Conservation (phyloP, 202 grass and related monocot genomes). For the Panicum virgatum region DNA sequence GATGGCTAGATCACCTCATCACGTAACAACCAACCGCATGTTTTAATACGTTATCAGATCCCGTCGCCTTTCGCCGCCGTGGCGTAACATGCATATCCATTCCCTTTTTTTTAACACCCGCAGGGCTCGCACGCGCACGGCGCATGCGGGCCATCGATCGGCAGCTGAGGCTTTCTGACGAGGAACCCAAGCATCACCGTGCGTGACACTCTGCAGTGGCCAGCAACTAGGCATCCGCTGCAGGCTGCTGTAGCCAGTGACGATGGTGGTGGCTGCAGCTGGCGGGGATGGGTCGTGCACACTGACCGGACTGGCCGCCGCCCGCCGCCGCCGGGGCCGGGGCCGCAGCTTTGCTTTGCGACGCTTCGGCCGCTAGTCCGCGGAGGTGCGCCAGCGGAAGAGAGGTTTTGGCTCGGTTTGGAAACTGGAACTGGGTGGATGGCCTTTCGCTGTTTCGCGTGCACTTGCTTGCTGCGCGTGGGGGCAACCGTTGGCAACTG, state of each 20-base stretch:
- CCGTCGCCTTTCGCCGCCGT: background rate
- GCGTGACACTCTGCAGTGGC: background rate
- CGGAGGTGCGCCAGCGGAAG: too few relatives aligned
- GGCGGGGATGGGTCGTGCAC: too few relatives aligned
- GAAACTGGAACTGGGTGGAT: background rate
- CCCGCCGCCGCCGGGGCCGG: too few relatives aligned
- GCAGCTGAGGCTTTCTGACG: background rate
- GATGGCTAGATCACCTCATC: too few relatives aligned
- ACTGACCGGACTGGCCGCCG: too few relatives aligned
- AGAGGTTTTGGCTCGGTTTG: too few relatives aligned
- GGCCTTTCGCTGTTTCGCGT: background rate
- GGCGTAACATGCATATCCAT: background rate
- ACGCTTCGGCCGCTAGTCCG: too few relatives aligned
- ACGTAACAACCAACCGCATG: conserved; percentile 6
- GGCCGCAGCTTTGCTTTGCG: too few relatives aligned
- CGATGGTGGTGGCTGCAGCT: too few relatives aligned
- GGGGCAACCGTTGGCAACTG: background rate
- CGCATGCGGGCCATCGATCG: background rate
- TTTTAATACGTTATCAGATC: background rate
- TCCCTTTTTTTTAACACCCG: background rate
- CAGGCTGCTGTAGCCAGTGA: background rate
- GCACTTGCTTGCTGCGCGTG: background rate
- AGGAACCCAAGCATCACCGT: background rate
- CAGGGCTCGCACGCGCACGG: background rate
- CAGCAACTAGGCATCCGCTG: background rate